Base-by-base conservation (phyloP, 2,329 filamentous ascomycete genomes). In the Arthrobotrys entomopaga region DNA sequence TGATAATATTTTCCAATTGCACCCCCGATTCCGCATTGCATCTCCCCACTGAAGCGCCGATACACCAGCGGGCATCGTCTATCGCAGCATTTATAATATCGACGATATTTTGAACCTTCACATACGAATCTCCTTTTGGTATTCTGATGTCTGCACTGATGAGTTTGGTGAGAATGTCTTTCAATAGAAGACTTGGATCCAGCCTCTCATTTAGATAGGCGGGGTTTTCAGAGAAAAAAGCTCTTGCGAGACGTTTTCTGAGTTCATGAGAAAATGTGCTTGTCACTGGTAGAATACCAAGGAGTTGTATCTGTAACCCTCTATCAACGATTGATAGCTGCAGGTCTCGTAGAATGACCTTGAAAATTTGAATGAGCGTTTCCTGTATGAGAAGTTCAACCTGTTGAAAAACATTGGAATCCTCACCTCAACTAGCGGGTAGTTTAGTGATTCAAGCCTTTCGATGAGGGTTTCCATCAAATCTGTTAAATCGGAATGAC, bases 21-120 rank as follows among this genome's bases (percentile, higher is more conserved):
- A 11, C 29, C 38, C 43, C 74, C 58, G 76, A 78, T 77, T 78
- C 73, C 73, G 82, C 60, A 43, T 76, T 66, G 60, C 53, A 20
- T 78, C 80, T 69, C 76, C 80, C 65, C 48, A 34, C 26, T 3
- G 49, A 13, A 8, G 26, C 24, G 34, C 43, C 54, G 11, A 78
- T 65, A 66, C 77, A 81, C 81, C 1, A 86, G 34, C 40, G 53
- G 13, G 54, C 91, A 69, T 89, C 87, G 72, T 92, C 91, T 59
- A 97, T 84, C 15, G 88, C 89, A 43, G 92, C 86, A 79, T 95
- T 90, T 3, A 97, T 85, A 19, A 96, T 85, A 2, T 85, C 82
- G 2, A 91, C 83, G 15, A 88, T 84, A 1, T 90, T 88, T 38
- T 85, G 84, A 0, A 97, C 85, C 64, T 89, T 84, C 15, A 84